Base-by-base conservation (phyloP, 2,329 filamentous ascomycete genomes). In the Cadophora gregata region DNA sequence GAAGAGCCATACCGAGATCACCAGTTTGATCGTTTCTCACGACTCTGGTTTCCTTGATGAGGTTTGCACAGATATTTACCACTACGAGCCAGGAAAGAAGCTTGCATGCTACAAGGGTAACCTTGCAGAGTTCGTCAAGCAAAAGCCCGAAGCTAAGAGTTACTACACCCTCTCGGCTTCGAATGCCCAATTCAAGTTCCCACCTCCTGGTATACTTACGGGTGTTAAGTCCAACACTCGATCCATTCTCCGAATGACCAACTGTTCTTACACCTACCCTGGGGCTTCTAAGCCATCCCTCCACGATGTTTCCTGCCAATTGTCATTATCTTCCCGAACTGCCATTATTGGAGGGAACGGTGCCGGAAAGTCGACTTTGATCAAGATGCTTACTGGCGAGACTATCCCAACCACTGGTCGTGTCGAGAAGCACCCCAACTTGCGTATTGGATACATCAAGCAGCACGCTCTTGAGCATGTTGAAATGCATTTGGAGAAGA, bases 361-460 rank as follows among this genome's bases (percentile, higher is more conserved):
- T 86, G 96, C 96, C 50, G 96, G 96, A 78, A 99, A 99, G 82
- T 97, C 95, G 14, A 99, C 96, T 0, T 88, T 99, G 69, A 97
- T 99, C 83, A 99, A 99, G 84, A 85, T 99, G 67, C 85, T 99
- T 66, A 99, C 96, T 12, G 96, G 95, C 73, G 96, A 98, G 80
- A 88, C 90, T 24, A 90, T 97, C 72, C 96, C 93, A 19, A 91
- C 91, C 69, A 81, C 81, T 24, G 96, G 96, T 70, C 93, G 89
- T 78, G 96, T 99, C 27, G 94, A 98, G 85, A 98, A 98, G 85
- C 96, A 99, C 79, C 96, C 96, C 73, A 99, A 99, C 80, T 82
- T 99, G 77, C 94, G 96, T 85, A 97, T 99, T 75, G 96, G 96
- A 63, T 99, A 99, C 84, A 98, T 99, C 84, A 98, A 98, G 84